Evolutionary conservation across 2,329 filamentous ascomycete species (phyloP), one percentile per base, ranked within the genome.

Genomic region (Beauveria rudraprayagi): DNA sequence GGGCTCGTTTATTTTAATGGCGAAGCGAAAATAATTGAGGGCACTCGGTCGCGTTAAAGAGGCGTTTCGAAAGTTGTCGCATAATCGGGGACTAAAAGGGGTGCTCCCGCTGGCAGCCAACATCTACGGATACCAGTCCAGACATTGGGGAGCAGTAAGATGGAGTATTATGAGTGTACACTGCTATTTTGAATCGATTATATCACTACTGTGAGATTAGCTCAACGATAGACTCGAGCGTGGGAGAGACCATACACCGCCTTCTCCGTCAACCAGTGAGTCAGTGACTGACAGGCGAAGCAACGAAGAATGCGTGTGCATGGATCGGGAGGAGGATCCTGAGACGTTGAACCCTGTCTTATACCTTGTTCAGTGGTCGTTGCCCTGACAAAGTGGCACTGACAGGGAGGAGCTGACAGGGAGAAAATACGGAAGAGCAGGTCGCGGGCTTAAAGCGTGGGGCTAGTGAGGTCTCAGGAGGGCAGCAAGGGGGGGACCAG

Each of bases 1-100:
- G 84, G 85, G 83, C 0, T 85, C 80, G 62, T 81, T 79, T 44
- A 73, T 88, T 54, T 67, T 88, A 48, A 74, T 87, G 75, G 83
- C 83, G 17, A 79, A 78, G 69, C 78, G 75, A 66, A 62, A 51
- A 41, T 67, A 19, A 37, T 4, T 22, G 8, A 57, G 28, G 43
- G 55, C 24, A 16, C 16, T 37, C 34, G 34, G 34, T 37, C 34
- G 30, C 10, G 46, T 43, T 24, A 37, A 44, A 40, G 48, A 59
- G 26, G 50, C 22, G 48, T 60, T 60, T 60, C 57, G 57, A 41
- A 37, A 52, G 14, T 11, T 14, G 37, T 51, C 37, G 56, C 56
- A 46, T 41, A 40, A 43, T 44, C 17, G 17, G 22, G 17, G 22
- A 34, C 17, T 9, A 2, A 17, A 2, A 17, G 24, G 24, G 17